Conservation (phyloP, 805 yeast species). For the Candida sithepensis region DNA sequence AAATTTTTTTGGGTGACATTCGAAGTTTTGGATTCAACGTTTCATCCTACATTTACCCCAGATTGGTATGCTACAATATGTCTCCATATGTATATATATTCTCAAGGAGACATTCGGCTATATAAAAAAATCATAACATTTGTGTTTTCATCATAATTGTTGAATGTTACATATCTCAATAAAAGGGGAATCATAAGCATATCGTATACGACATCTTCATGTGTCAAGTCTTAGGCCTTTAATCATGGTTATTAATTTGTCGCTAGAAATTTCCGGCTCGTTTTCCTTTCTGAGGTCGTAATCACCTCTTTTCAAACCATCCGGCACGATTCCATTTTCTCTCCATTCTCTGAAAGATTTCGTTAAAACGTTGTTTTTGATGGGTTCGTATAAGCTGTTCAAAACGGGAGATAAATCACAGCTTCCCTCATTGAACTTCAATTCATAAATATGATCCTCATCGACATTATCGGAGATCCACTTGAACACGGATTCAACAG, state of each 20-base stretch:
- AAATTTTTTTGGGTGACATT: no score
- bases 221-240: neutral
- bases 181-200: no score
- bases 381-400: neutral
- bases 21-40: no score
- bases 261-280: neutral
- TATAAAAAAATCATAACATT: no score
- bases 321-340: constrained; percentile 1
- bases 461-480: constrained; percentile 1
- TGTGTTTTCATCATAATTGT: no score
- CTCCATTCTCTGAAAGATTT: constrained; percentile 9
- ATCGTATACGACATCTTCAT: no score
- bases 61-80: no score
- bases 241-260: neutral
- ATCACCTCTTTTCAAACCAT: constrained; percentile 4
- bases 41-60: no score
- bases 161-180: neutral
- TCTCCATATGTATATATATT: no score
- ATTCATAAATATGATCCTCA: constrained; percentile 1
- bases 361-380: constrained; percentile 5
- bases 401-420: neutral
- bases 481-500: neutral
- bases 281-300: neutral
- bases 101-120: no score
- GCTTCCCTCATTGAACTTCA: neutral